A percentile compares a stretch with the other conserved stretches of the same genome.
Evolutionary conservation across 495 filamentous ascomycete species (phyloP).

Genomic region (Penicillium cinerascens): DNA sequence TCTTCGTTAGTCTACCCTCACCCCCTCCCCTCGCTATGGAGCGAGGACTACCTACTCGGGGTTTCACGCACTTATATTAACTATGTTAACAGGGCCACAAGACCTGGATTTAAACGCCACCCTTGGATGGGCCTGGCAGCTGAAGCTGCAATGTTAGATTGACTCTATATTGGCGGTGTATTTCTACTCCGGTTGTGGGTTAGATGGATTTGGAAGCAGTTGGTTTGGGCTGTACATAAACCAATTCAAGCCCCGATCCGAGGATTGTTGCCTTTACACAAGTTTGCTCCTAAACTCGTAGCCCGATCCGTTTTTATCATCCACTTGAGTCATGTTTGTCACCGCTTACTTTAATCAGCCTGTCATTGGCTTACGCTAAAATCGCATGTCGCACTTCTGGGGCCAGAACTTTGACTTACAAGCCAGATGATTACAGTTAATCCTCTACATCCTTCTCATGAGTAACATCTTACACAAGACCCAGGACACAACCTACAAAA

Average conservation of each 20-base stretch:
- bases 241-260: constrained; percentile 37
- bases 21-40: background rate
- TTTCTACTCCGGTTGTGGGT: constrained; percentile 36
- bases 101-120: constrained; percentile 64
- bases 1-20: constrained; percentile 43
- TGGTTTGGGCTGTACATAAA: constrained; percentile 48
- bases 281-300: background rate
- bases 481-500: too few species aligned
- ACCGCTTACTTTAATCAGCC: background rate
- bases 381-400: background rate
- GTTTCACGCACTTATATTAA: constrained; percentile 22
- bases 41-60: background rate
- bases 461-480: too few species aligned
- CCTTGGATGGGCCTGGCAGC: constrained; percentile 3
- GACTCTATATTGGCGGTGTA: constrained; percentile 36
- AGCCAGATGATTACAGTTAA: background rate
- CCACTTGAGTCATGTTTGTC: background rate
- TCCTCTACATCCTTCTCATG: too few species aligned
- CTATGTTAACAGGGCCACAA: constrained; percentile 65
- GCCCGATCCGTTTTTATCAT: background rate
- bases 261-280: constrained; percentile 21
- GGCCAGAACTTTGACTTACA: background rate
- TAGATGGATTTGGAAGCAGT: constrained; percentile 30
- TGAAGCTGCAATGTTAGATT: constrained; percentile 11
- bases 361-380: background rate